These are phyloP conservation scores for Penicillium macrosclerotiorum DNA, from an alignment of 495 filamentous ascomycete species.

Conservation along the genomic window DNA sequence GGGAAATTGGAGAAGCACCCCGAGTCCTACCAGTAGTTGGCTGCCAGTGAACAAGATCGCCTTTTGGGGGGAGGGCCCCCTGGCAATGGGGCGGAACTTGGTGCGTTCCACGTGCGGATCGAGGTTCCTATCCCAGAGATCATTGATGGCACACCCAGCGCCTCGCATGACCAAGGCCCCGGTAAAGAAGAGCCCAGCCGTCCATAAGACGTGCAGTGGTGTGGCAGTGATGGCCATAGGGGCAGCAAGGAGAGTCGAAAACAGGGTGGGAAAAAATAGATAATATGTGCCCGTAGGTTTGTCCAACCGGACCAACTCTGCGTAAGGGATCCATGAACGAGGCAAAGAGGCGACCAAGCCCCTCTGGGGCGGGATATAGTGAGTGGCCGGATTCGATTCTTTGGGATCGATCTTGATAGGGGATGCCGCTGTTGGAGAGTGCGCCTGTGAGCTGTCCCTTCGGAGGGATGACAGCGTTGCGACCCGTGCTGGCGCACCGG, in stretches of 20 bases:
- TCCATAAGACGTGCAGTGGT: conserved; percentile 63
- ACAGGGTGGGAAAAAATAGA: conserved; percentile 92
- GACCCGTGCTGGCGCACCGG: too few species aligned
- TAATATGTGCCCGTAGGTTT: conserved; percentile 95
- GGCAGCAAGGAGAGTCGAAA: conserved; percentile 67
- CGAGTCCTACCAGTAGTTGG: conserved; percentile 79
- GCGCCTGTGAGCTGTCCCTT: conserved; percentile 7
- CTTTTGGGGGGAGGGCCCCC: conserved; percentile 68
- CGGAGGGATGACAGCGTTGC: not conserved
- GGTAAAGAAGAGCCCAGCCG: conserved; percentile 73
- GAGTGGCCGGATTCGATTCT: conserved; percentile 17
- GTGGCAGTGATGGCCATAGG: conserved; percentile 52
- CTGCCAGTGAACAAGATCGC: conserved; percentile 79
- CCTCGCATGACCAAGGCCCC: conserved; percentile 95
- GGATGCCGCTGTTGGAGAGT: conserved; percentile 5
- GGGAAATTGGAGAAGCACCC: conserved; percentile 83
- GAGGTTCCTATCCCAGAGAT: conserved; percentile 92
- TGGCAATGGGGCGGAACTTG: conserved; percentile 81
- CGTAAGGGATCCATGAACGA: conserved; percentile 78
- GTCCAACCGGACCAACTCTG: conserved; percentile 88
- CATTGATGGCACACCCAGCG: conserved; percentile 97
- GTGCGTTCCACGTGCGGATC: conserved; percentile 90
- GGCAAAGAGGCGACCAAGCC: conserved; percentile 80
- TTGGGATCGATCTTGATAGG: not conserved
- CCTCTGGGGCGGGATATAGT: conserved; percentile 67